phyloP scores from a whole-genome alignment of 1,284 basidiomycete species.

The Ustilago curta region DNA sequence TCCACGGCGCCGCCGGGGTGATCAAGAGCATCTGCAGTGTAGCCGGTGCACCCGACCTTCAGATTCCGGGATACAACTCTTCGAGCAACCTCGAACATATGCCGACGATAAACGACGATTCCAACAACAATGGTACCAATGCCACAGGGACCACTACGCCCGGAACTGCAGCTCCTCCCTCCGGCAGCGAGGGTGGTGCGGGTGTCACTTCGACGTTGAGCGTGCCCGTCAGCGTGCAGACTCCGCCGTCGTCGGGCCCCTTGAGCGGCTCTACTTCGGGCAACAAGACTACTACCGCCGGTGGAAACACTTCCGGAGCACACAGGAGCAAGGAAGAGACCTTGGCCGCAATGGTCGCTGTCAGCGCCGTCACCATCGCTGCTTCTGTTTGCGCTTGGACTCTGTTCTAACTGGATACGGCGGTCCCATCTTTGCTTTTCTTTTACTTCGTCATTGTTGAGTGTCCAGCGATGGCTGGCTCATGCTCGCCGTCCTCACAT shows the following conservation, averaged over 20 bases:
- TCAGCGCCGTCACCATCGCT: slow-evolving; percentile 14
- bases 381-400: slow-evolving; percentile 24
- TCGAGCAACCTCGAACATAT: slow-evolving; percentile 40
- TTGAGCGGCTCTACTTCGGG: slow-evolving; percentile 3
- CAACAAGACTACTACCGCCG: not conserved
- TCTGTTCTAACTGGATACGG: slow-evolving; percentile 10
- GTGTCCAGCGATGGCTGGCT: not conserved
- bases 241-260: not conserved
- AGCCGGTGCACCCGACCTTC: slow-evolving; percentile 16
- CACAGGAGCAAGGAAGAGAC: not conserved
- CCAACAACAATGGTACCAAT: slow-evolving; percentile 9
- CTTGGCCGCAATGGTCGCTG: slow-evolving; percentile 4
- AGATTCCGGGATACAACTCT: slow-evolving; percentile 35
- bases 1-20: slow-evolving; percentile 50
- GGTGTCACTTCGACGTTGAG: slow-evolving; percentile 17
- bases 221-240: slow-evolving; percentile 20
- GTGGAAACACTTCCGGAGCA: not conserved
- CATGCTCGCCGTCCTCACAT: not conserved
- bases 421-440: not conserved
- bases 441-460: not conserved
- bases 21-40: slow-evolving; percentile 41
- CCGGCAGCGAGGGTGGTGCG: slow-evolving; percentile 1
- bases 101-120: slow-evolving; percentile 34
- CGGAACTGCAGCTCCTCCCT: not conserved
- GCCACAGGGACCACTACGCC: not conserved